Base-by-base conservation (phyloP, 75 land plant species). In the Sequoiadendron giganteum region DNA sequence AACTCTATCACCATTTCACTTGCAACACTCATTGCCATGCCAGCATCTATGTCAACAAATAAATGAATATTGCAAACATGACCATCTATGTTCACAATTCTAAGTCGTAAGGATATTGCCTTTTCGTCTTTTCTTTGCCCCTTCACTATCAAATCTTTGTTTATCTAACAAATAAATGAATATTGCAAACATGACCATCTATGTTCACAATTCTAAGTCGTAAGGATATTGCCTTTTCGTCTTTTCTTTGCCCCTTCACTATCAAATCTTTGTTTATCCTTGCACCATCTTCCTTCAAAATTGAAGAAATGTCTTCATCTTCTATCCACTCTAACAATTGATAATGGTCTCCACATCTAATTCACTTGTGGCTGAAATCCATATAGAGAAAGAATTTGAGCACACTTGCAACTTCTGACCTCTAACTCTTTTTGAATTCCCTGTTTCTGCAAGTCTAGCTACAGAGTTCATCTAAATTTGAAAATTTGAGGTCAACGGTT, bases 1-100 rank as follows among this genome's bases (percentile, higher is more conserved):
- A 95, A 78, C 87, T 95, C 96, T n/a, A 91, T 88, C 58, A 95
- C 96, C 96, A 95, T 93, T 90, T 93, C 96, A 90, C 93, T 90
- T 38, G 96, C 95, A 89, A 95, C 96, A 87, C 94, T 85, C 75
- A 88, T 76, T 86, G 96, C 88, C 28, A 95, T 95, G 79, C 93
- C 96, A 21, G 83, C 88, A 55, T 88, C 91, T 55, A 92, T 88
- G 81, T 92, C 93, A 88, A 93, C 92, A 15, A 93, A 94, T 48
- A 95, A 95, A 85, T 93, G 94, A 73, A 95, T 94, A 84, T 95
- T 94, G 56, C 94, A 92, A 84, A 93, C 52, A 83, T 94, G 91
- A 95, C 97, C 97, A n/a, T 36, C 38, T 0, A 36, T 36, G 0
- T 36, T 0, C 38, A 36, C 38, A 36, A 36, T 36, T 36, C 38